Conservation (phyloP, 2,329 filamentous ascomycete species). For the Orbilia brochopaga region DNA sequence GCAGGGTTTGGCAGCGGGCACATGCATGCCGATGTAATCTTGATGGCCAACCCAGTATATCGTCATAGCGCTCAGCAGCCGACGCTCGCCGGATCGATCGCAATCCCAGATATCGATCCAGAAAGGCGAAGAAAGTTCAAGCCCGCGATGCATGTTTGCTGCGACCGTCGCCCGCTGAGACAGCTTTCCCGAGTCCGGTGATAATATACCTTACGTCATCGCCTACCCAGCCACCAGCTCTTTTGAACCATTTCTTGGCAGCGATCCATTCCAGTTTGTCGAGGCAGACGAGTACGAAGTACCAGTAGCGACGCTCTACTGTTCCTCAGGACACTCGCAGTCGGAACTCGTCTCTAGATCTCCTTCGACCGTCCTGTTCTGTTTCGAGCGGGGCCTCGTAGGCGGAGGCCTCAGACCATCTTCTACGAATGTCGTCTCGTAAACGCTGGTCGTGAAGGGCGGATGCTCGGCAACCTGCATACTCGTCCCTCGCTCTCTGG, state of each 20-base stretch:
- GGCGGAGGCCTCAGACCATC: too few relatives aligned
- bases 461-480: too few relatives aligned
- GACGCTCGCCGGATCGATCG: neutral
- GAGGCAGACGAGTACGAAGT: neutral
- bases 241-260: neutral
- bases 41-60: conserved; percentile 16
- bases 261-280: neutral
- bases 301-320: neutral
- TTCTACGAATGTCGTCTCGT: too few relatives aligned
- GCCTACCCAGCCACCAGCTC: neutral
- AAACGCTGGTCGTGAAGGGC: too few relatives aligned
- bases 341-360: neutral
- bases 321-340: neutral
- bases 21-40: conserved; percentile 5
- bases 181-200: neutral
- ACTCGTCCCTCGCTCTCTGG: too few relatives aligned
- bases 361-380: neutral
- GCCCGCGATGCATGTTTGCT: neutral
- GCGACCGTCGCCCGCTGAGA: neutral
- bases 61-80: conserved; percentile 28
- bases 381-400: too few relatives aligned
- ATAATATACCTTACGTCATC: neutral
- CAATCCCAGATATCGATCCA: neutral
- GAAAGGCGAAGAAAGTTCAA: neutral
- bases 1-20: conserved; percentile 26